Percentiles rank a stretch among this genome's conserved stretches.
These are phyloP conservation scores for Lichtheimia corymbifera DNA, from an alignment of 371 early-diverging fungal species.

Conservation along the genomic window DNA sequence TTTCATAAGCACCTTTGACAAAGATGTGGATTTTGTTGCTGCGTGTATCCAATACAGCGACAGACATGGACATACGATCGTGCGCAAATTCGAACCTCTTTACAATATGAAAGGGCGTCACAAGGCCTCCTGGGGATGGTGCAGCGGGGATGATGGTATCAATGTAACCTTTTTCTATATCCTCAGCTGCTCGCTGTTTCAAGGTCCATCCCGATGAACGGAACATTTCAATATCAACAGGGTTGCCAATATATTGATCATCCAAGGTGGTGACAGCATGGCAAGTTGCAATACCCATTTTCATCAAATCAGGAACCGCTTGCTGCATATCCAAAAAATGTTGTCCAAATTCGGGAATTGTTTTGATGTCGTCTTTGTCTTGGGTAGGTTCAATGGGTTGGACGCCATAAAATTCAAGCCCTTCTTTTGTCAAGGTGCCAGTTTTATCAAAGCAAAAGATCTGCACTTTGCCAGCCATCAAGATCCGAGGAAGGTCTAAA, in stretches of 20 bases:
- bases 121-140: conserved; percentile 8
- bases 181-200: conserved; percentile 1
- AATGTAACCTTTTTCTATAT: neutral
- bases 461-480: conserved; percentile 90
- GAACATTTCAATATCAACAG: conserved; percentile 88
- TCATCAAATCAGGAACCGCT: neutral
- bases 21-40: conserved; percentile 58
- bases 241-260: conserved; percentile 77
- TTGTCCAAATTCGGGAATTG: neutral
- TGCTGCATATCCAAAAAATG: neutral
- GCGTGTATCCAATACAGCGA: conserved; percentile 57
- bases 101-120: conserved; percentile 34
- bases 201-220: conserved; percentile 39
- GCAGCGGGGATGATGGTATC: conserved; percentile 31
- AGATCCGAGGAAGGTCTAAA: conserved; percentile 77
- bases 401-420: conserved; percentile 60
- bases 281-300: conserved; percentile 69
- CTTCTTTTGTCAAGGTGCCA: conserved; percentile 68
- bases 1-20: conserved; percentile 83
- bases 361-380: neutral
- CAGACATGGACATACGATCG: conserved; percentile 78
- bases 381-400: conserved; percentile 20
- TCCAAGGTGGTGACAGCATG: conserved; percentile 73
- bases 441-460: conserved; percentile 86
- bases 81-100: conserved; percentile 84